Base-by-base conservation (phyloP, 192 early-diverging fungal genomes). In the Coemansia reversa region DNA sequence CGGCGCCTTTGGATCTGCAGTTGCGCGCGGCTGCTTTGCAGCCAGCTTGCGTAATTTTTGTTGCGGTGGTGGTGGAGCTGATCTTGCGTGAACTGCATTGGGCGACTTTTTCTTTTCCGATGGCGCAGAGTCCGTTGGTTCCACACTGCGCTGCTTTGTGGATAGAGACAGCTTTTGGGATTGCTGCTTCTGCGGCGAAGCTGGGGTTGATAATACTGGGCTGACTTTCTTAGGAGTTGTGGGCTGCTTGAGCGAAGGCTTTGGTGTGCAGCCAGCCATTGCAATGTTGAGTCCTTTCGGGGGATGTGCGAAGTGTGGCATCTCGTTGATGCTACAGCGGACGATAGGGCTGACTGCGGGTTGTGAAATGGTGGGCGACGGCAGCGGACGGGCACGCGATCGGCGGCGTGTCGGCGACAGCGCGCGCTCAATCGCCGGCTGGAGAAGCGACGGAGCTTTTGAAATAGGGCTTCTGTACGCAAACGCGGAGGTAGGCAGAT, bases 341-440 rank as follows among this genome's bases (percentile, higher is more conserved):
- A 58, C 0, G 57, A 35, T 20, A 25, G 24, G 20, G 51, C 51
- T 25, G 12, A 20, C 51, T 12, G 24, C 5, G 5, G 22, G 23
- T 52, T 23, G 19, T 52, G 20, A 22, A 14, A 22, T 52, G 22
- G 22, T 23, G 0, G 20, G 51, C 4, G 24, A 20, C 20, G 51
- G 51, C 7, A 24, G 51, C n/a, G 51, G 51, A 12, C 51, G 51
- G 22, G 11, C 51, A 22, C 18, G 52, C 52, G 25, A 54, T 27
- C 52, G 23, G 14, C 22, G 19, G 52, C 52, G 25, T 24, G 39
- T 51, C 3, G 69, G 70, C 48, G 55, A 62, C 20, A 62, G 39
- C 5, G 64, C 70, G 8, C 64, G 59, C 45, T 62, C 70, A 35
- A 66, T 58, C 16, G 48, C 39, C 16, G 69, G 58, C 5, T 63